Percentiles rank a stretch among this genome's conserved stretches.
phyloP scores from a whole-genome alignment of 2,329 filamentous ascomycete genomes.

The Fusarium nygamai region DNA sequence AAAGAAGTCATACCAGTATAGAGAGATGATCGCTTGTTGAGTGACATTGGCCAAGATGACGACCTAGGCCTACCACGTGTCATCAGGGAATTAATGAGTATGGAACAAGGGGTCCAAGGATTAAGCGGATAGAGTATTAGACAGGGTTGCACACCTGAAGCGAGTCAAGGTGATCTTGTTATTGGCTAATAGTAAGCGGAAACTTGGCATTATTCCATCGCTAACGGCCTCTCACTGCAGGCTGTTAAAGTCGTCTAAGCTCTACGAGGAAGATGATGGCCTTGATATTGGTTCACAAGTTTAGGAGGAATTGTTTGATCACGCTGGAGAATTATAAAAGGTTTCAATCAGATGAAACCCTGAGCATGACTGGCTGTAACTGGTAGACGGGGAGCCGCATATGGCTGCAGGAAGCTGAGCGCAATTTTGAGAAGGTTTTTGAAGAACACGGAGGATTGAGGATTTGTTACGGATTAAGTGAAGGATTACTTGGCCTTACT shows the following conservation, averaged over 20 bases:
- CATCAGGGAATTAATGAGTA: not conserved
- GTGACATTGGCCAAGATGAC: not conserved
- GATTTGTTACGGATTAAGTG: conserved; percentile 1
- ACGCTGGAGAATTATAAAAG: not conserved
- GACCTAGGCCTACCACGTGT: too few species aligned
- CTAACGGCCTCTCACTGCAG: not conserved
- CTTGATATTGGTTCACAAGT: not conserved
- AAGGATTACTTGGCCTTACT: not conserved
- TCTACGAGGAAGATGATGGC: not conserved
- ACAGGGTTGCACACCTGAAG: not conserved
- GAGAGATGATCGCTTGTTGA: not conserved
- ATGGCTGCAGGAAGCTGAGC: not conserved
- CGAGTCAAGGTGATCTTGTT: not conserved
- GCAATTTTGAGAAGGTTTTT: conserved; percentile 33
- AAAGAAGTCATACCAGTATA: not conserved
- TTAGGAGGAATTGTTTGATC: not conserved
- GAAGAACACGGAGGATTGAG: not conserved
- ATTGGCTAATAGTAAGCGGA: not conserved
- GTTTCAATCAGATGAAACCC: not conserved
- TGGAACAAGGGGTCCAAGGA: not conserved
- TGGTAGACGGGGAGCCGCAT: not conserved
- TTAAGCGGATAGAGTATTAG: not conserved
- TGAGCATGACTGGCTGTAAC: not conserved
- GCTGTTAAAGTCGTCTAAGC: not conserved
- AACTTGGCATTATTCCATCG: not conserved